Evolutionary conservation across 176 grass and related monocot species (phyloP), one percentile per base, ranked within the genome.

Genomic region (Tuctoria greenei): DNA sequence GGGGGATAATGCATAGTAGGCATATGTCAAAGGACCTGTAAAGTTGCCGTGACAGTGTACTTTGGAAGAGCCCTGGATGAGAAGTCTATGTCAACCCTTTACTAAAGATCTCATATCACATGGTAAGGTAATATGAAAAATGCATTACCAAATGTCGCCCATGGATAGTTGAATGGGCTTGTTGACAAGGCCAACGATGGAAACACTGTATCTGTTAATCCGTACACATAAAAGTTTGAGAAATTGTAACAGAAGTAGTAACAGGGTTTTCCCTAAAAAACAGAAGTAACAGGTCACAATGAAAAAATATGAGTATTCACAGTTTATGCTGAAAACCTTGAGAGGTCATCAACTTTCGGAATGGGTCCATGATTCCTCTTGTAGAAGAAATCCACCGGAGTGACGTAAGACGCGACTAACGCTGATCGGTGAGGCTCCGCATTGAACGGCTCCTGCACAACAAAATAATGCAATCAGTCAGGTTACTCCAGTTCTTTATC

Each of bases 281-380:
- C n/a, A n/a, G n/a, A n/a, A n/a, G n/a, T n/a, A n/a, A n/a, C n/a
- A n/a, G n/a, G n/a, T 42, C 14, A 49, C 20, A 71, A 58, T 51
- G 18, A 76, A 20, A 76, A 20, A 37, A 71, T 31, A 74, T 56
- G 4, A 4, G 4, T 4, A 61, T 66, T 40, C 38, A 75, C 64
- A 69, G 20, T 26, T 84, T 4, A 6, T 66, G 38, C 39, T 75
- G 31, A 67, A 64, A 62, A 95, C 95, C 89, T 93, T 46, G 81
- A 69, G 35, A 95, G 82, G 75, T 99, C 84, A 73, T 99, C 79
- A 1, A 95, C 70, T 73, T 90, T 89, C 6, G 95, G 95, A 63
- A 99, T 99, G 20, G 95, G 91, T 55, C 91, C 95, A 88, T 99
- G 95, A 63, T 92, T 99, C 78, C 95, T 95, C 91, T 99, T 99